Percentiles rank a stretch among this genome's conserved stretches.
These are phyloP conservation scores for Coleophoma eucalyptorum DNA, from an alignment of 2,329 filamentous ascomycete species.

Conservation along the genomic window DNA sequence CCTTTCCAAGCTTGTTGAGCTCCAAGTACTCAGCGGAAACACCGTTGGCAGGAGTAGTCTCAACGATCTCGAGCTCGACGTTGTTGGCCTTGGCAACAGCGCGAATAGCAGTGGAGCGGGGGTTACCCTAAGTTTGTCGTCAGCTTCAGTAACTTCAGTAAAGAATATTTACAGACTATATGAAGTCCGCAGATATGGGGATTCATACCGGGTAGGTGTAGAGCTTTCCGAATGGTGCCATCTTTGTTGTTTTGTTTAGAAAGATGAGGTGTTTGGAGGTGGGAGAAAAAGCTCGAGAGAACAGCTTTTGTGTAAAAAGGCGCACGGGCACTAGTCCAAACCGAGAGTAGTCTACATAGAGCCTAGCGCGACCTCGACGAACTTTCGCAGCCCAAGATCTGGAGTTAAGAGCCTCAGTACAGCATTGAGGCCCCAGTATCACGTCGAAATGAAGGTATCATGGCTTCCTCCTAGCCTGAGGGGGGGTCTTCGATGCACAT, in stretches of 20 bases:
- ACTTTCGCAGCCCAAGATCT: neutral
- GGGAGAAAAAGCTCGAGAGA: constrained; percentile 2
- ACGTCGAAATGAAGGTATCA: constrained; percentile 25
- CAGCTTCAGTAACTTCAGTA: constrained; percentile 4
- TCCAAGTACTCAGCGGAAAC: constrained; percentile 75
- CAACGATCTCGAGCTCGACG: constrained; percentile 83
- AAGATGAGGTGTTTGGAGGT: constrained; percentile 5
- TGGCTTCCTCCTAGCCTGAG: constrained; percentile 22
- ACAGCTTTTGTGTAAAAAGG: constrained; percentile 3
- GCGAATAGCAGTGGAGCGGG: constrained; percentile 82
- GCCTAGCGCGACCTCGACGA: no score
- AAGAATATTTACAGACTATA: neutral
- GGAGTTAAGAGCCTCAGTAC: neutral
- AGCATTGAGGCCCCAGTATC: neutral
- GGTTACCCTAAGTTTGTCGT: constrained; percentile 63
- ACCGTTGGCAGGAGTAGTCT: constrained; percentile 62
- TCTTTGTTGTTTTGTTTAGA: constrained; percentile 34
- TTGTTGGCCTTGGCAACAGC: constrained; percentile 97
- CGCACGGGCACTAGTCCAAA: no score
- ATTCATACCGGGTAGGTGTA: constrained; percentile 74
- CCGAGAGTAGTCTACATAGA: no score
- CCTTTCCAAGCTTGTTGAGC: constrained; percentile 83
- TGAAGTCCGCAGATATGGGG: neutral
- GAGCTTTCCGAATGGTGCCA: constrained; percentile 90
- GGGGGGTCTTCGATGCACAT: constrained; percentile 20